Evolutionary conservation across 2,329 filamentous ascomycete genomes (phyloP), one percentile per base, ranked within the genome.

Genomic region (Mollisia scopiformis): DNA sequence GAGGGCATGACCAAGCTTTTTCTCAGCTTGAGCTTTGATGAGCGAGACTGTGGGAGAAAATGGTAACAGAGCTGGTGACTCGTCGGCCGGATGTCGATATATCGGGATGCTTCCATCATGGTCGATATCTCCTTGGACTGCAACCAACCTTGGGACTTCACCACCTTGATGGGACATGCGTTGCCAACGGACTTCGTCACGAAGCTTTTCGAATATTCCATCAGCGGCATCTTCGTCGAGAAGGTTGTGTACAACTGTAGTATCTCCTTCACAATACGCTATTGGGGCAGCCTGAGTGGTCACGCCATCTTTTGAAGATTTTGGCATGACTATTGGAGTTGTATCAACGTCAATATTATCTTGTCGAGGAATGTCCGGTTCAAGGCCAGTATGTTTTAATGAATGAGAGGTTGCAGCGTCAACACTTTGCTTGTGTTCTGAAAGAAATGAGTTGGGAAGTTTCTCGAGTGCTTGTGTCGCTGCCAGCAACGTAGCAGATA

Each of bases 11-110:
- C 91, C 89, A 1, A 96, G 82, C 16, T 85, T 79, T 58, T 83
- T 80, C 74, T 97, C 92, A 0, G 92, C 88, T 57, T 84, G 82
- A 14, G 77, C 74, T 61, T 88, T 88, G 61, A 98, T 88, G 35
- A 81, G 77, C 19, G 87, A 77, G 0, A 98, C 90, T 0, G 86
- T 87, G 0, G 87, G 80, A 0, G 92, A 90, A 75, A 97, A 98
- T 1, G 87, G 81, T 0, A 89, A 78, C 14, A 97, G 76, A 0
- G 91, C 88, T 0, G 93, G 89, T 1, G 91, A 91, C 73, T 96
- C 91, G 72, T 99, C 95, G 3, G 92, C 86, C 47, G 95, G 95
- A 75, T 98, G 95, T 14, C 95, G 90, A 75, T 99, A 99, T n/a
- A 98, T 83, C 23, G 95, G 95, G 74, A 91, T 88, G 66, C 82